Evolutionary conservation across 139 green algal genomes (phyloP), one percentile per base, ranked within the genome.

Genomic region (Chlorella sp.): DNA sequence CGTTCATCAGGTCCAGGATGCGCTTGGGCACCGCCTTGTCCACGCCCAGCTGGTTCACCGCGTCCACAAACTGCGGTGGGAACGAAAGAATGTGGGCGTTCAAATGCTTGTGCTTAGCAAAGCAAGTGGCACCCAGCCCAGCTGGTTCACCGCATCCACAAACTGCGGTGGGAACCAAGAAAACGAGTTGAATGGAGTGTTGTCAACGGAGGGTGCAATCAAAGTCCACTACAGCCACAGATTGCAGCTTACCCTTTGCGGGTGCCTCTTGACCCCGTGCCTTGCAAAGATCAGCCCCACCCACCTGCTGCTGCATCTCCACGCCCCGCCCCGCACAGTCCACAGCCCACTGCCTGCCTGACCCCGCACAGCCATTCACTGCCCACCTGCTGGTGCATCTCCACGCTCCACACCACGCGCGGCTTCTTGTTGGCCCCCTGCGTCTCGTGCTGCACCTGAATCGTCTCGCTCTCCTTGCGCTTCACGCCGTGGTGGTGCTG

Each of bases 11-110:
- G 80, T 99, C 96, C 76, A 99, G 85, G 48, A 99, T 99, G n/a
- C 95, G 92, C 91, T 99, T 99, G 14, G 97, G 97, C 40, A 99
- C 97, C 5, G 97, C 97, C 89, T 98, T 98, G 84, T 99, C 96
- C 17, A 99, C 92, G 36, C 96, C 97, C 51, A 99, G 90, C 84
- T 94, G 88, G 80, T 98, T 97, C 69, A 99, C 97, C 2, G 96
- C 96, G 38, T 95, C 92, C 24, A 99, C 95, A 92, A 99, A 99
- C 80, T 97, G 93, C 43, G 73, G 48, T 54, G n/a, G 7, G 60
- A n/a, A 16, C 3, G 58, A 32, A 3, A 40, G 41, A 26, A 13
- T 9, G 36, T 22, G 65, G 11, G 32, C n/a, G n/a, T n/a, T n/a
- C n/a, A n/a, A n/a, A n/a, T n/a, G n/a, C n/a, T n/a, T n/a, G n/a